phyloP scores from a whole-genome alignment of 2,329 filamentous ascomycete species.

The Fusarium kyushuense region DNA sequence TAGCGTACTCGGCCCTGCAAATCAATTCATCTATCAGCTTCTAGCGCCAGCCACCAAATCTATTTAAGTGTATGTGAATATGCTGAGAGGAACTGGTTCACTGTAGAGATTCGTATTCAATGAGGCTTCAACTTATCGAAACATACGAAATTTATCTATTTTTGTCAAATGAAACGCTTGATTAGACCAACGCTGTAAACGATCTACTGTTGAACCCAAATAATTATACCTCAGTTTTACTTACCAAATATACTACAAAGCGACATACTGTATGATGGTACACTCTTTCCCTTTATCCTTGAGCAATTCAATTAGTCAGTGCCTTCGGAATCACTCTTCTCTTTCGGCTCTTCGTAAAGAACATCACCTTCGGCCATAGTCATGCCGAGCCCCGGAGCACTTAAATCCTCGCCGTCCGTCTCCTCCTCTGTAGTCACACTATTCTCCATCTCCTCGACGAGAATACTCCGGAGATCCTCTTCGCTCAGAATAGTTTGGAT shows the following conservation, averaged over 20 bases:
- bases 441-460: conserved; percentile 54
- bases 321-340: conserved; percentile 38
- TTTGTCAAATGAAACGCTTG: conserved; percentile 24
- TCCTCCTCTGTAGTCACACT: conserved; percentile 55
- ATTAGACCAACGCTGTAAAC: conserved; percentile 10
- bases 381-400: conserved; percentile 46
- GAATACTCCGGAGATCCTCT: conserved; percentile 66
- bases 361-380: conserved; percentile 45
- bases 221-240: conserved; percentile 12
- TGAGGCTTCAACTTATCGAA: background rate
- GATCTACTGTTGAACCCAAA: conserved; percentile 9
- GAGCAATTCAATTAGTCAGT: conserved; percentile 9
- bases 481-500: conserved; percentile 72
- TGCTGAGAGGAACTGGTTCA: background rate
- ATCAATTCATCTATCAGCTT: conserved; percentile 16
- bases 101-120: background rate
- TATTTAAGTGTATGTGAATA: conserved; percentile 13
- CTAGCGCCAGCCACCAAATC: conserved; percentile 19
- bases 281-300: conserved; percentile 1
- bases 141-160: background rate
- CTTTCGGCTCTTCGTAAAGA: conserved; percentile 40
- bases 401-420: conserved; percentile 51
- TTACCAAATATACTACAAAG: conserved; percentile 7
- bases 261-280: conserved; percentile 5
- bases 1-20: conserved; percentile 40